Evolutionary conservation across 345 rosid genomes (phyloP).

Genomic region (Psidium friedrichsthalianum): DNA sequence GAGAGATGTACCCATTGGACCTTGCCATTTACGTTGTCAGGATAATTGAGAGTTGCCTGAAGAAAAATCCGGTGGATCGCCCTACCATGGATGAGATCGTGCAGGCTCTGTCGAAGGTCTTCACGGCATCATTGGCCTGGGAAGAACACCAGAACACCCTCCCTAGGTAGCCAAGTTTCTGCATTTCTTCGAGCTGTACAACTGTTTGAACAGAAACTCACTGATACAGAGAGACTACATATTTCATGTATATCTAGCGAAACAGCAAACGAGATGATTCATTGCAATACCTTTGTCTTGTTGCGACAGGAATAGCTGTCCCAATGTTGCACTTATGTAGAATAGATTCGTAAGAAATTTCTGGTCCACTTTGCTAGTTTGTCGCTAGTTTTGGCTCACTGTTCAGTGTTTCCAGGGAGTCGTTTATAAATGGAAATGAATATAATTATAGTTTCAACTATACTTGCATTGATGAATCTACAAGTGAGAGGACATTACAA

Average conservation of each 20-base stretch:
- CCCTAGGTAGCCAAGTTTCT: not conserved
- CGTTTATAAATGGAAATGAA: not conserved
- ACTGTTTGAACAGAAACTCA: not conserved
- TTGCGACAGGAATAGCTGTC: not conserved
- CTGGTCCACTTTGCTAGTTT: not conserved
- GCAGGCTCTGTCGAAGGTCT: conserved; percentile 37
- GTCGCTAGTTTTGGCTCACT: not conserved
- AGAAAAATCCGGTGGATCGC: conserved; percentile 44
- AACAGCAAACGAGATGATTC: not conserved
- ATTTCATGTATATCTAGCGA: not conserved
- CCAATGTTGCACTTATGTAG: not conserved
- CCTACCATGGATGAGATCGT: conserved; percentile 59
- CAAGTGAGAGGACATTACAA: not conserved
- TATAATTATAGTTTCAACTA: not conserved
- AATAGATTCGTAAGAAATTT: not conserved
- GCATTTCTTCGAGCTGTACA: not conserved
- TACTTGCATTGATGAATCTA: not conserved
- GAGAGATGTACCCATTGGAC: conserved; percentile 33
- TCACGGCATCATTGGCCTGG: conserved; percentile 22
- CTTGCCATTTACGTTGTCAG: conserved; percentile 22
- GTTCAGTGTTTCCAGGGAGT: not conserved
- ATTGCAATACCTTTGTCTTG: not conserved
- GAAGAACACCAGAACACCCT: conserved; percentile 1
- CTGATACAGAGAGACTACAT: not conserved
- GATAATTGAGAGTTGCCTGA: conserved; percentile 43